These are phyloP conservation scores for Haplographium delicatum DNA, from an alignment of 495 filamentous ascomycete species.

Conservation along the genomic window DNA sequence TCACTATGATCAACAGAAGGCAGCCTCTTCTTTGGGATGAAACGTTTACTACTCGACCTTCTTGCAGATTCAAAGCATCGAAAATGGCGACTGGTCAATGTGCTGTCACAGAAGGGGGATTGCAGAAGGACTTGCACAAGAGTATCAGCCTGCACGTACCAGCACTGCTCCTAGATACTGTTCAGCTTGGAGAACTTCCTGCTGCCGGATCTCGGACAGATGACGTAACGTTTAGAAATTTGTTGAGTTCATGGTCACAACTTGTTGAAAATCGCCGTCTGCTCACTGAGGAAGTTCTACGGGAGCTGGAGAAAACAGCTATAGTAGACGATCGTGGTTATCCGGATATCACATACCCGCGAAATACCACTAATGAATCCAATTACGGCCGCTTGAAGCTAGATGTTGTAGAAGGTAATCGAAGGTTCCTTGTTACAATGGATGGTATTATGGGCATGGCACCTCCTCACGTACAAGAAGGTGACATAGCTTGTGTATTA, in stretches of 20 bases:
- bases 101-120: no score
- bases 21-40: neutral
- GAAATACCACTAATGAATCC: neutral
- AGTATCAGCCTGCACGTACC: neutral
- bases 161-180: neutral
- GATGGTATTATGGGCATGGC: neutral
- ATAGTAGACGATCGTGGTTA: neutral
- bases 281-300: neutral
- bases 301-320: neutral
- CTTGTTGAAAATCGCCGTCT: neutral
- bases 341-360: neutral
- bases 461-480: constrained; percentile 1
- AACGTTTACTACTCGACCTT: neutral
- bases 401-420: neutral
- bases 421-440: neutral
- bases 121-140: no score
- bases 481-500: neutral
- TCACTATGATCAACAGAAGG: no score
- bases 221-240: neutral
- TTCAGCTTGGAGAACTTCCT: neutral
- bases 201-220: neutral
- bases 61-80: neutral
- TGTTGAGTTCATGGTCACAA: neutral
- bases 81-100: no score
- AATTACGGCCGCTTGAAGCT: neutral